Evolutionary conservation across 2,329 filamentous ascomycete genomes (phyloP).

Genomic region (Clonostachys solani): DNA sequence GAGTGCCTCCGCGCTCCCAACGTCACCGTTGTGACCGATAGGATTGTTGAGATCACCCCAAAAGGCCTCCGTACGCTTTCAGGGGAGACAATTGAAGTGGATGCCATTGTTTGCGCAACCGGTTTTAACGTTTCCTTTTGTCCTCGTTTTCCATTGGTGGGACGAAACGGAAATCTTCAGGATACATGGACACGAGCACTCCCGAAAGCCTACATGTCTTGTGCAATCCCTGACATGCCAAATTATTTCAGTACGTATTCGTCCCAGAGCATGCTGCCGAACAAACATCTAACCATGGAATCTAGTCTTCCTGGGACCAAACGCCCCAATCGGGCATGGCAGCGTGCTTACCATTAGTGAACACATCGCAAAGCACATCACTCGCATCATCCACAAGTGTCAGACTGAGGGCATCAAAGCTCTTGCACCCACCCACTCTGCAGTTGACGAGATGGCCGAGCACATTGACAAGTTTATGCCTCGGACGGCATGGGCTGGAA

Average conservation of each 20-base stretch:
- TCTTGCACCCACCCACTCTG: slow-evolving; percentile 36
- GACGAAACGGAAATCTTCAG: slow-evolving; percentile 40
- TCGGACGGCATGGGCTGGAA: slow-evolving; percentile 43
- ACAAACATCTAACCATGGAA: background rate
- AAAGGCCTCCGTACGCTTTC: slow-evolving; percentile 43
- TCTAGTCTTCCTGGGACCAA: slow-evolving; percentile 46
- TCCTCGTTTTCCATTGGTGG: slow-evolving; percentile 42
- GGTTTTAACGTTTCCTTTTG: slow-evolving; percentile 47
- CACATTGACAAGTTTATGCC: slow-evolving; percentile 48
- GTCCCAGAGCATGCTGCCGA: background rate
- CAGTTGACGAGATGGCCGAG: slow-evolving; percentile 45
- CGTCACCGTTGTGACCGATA: slow-evolving; percentile 38
- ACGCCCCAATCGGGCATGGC: slow-evolving; percentile 45
- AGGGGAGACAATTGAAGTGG: slow-evolving; percentile 41
- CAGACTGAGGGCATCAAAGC: slow-evolving; percentile 45
- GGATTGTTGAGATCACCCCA: slow-evolving; percentile 38
- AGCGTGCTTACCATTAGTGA: slow-evolving; percentile 46
- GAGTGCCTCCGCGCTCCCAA: slow-evolving; percentile 36
- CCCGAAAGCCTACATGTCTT: slow-evolving; percentile 46
- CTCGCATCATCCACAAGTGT: slow-evolving; percentile 40
- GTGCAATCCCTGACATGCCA: slow-evolving; percentile 41
- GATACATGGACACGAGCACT: slow-evolving; percentile 33
- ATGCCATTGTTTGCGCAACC: slow-evolving; percentile 50
- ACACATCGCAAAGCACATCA: slow-evolving; percentile 48
- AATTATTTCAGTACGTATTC: slow-evolving; percentile 29